Percentiles rank a stretch among this genome's conserved stretches.
Evolutionary conservation across 495 filamentous ascomycete species (phyloP).

Genomic region (Pseudotulostoma volvatum): DNA sequence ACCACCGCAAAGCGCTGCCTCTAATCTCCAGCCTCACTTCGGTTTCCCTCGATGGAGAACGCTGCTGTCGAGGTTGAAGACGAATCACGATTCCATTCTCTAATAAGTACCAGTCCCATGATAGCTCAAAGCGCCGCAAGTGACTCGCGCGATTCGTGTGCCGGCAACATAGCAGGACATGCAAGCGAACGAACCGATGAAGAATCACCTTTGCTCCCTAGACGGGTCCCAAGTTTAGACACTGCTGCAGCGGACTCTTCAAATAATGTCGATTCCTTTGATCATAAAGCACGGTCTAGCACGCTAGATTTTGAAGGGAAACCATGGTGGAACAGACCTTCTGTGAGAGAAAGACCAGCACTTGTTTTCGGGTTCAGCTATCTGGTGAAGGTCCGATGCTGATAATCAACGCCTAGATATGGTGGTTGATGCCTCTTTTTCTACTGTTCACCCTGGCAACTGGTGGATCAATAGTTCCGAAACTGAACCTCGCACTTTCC

Average conservation of each 20-base stretch:
- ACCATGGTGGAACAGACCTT: slow-evolving; percentile 57
- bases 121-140: too few species aligned
- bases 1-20: too few species aligned
- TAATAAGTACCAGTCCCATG: too few species aligned
- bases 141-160: too few species aligned
- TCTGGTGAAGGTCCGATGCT: slow-evolving; percentile 1
- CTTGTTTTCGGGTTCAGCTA: not conserved
- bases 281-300: slow-evolving; percentile 22
- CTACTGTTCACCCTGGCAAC: slow-evolving; percentile 65
- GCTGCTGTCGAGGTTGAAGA: too few species aligned
- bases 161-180: too few species aligned
- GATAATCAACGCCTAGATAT: slow-evolving; percentile 46
- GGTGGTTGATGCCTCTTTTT: slow-evolving; percentile 69
- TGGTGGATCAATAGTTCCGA: slow-evolving; percentile 66
- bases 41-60: too few species aligned
- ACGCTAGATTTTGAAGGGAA: slow-evolving; percentile 43
- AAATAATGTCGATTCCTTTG: slow-evolving; percentile 3
- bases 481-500: slow-evolving; percentile 60
- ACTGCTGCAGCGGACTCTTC: slow-evolving; percentile 5
- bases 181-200: too few species aligned
- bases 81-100: too few species aligned
- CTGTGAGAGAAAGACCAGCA: slow-evolving; percentile 32
- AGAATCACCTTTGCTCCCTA: slow-evolving; percentile 22
- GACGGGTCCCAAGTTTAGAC: slow-evolving; percentile 3
- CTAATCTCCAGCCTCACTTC: too few species aligned